A percentile compares a stretch with the other conserved stretches of the same genome.
These are phyloP conservation scores for Candida smagusa DNA, from an alignment of 1,139 yeast species.

Conservation along the genomic window DNA sequence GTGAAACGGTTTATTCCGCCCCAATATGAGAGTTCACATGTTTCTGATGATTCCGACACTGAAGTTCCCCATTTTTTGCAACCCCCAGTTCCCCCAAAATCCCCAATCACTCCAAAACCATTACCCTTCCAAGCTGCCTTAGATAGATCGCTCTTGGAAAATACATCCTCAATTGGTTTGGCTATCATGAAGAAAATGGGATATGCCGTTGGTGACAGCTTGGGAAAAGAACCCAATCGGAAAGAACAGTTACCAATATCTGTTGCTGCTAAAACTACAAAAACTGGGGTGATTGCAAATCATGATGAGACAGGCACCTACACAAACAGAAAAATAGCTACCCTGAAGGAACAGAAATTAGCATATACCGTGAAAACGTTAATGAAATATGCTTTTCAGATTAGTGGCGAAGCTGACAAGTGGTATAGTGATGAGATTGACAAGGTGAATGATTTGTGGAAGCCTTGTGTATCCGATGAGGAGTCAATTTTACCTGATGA, in stretches of 20 bases:
- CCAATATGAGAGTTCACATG: neutral
- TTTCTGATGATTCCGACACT: neutral
- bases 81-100: no score
- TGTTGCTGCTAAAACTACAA: constrained; percentile 10
- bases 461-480: neutral
- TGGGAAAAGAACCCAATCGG: constrained; percentile 26
- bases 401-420: constrained; percentile 24
- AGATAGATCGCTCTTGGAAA: constrained; percentile 9
- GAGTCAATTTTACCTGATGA: constrained; percentile 1
- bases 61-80: no score
- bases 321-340: neutral
- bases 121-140: neutral
- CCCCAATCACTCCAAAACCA: no score
- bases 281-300: constrained; percentile 12
- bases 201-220: constrained; percentile 40
- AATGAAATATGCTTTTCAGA: constrained; percentile 24
- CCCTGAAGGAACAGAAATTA: constrained; percentile 2
- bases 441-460: neutral
- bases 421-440: constrained; percentile 7
- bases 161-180: constrained; percentile 38
- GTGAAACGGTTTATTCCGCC: constrained; percentile 5
- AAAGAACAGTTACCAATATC: constrained; percentile 9
- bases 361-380: constrained; percentile 8
- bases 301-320: neutral
- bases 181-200: constrained; percentile 59